A percentile compares a stretch with the other conserved stretches of the same genome.
phyloP scores from a whole-genome alignment of 352 stramenopile genomes.

The Globisporangium cylindrosporum region DNA sequence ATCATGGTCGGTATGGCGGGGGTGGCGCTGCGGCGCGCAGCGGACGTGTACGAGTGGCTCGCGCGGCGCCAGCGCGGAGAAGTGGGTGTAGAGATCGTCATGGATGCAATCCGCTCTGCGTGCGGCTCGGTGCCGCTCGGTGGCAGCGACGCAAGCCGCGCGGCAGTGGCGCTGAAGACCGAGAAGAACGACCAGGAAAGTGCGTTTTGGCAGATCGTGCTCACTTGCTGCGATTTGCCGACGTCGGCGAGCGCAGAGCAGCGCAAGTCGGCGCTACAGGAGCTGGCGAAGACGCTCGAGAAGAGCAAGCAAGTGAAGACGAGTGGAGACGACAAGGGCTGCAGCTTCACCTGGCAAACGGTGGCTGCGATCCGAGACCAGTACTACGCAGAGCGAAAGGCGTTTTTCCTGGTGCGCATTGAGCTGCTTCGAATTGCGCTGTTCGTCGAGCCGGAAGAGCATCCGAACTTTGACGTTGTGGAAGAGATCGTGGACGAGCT shows the following conservation, averaged over 20 bases:
- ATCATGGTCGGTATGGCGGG: slow-evolving; percentile 19
- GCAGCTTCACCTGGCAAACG: slow-evolving; percentile 18
- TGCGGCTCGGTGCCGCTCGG: slow-evolving; percentile 51
- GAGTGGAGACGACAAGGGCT: slow-evolving; percentile 1
- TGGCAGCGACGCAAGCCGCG: slow-evolving; percentile 21
- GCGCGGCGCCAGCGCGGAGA: slow-evolving; percentile 33
- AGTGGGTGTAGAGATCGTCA: slow-evolving; percentile 23
- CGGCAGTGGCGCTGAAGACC: not conserved
- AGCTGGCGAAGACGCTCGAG: slow-evolving; percentile 10
- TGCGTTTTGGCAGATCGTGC: slow-evolving; percentile 29
- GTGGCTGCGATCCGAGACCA: slow-evolving; percentile 24
- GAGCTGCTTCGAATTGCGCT: slow-evolving; percentile 45
- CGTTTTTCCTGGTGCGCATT: slow-evolving; percentile 55
- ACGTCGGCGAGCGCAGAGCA: slow-evolving; percentile 20
- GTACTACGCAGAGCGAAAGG: slow-evolving; percentile 40
- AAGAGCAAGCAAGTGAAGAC: slow-evolving; percentile 4
- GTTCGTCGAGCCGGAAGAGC: slow-evolving; percentile 23
- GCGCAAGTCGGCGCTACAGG: slow-evolving; percentile 26
- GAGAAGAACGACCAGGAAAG: slow-evolving; percentile 10
- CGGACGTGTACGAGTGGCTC: slow-evolving; percentile 40
- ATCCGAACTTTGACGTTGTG: slow-evolving; percentile 31
- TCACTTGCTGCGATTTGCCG: slow-evolving; percentile 32
- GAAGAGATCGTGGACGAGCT: slow-evolving; percentile 45
- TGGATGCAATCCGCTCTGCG: slow-evolving; percentile 44
- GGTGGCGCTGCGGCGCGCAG: slow-evolving; percentile 8